phyloP scores from a whole-genome alignment of 164 flowering plant genomes.

The Euptelea pleiosperma region DNA sequence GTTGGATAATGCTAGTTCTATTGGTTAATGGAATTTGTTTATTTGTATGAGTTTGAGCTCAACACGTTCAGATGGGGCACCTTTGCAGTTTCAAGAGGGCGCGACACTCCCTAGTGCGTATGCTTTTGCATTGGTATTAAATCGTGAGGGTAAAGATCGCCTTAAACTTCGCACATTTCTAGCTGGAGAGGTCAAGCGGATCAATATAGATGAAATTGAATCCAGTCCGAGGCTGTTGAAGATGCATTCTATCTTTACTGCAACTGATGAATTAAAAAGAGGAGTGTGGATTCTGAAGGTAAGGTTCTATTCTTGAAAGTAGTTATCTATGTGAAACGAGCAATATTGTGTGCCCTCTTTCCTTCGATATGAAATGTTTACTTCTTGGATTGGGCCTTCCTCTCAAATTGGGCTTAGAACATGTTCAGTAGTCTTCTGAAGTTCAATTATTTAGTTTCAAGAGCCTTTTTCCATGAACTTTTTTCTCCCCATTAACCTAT shows the following conservation, averaged over 20 bases:
- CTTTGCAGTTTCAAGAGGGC: conserved; percentile 55
- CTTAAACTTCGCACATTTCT: conserved; percentile 63
- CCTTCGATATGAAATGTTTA: not conserved
- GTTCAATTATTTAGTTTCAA: too few species aligned
- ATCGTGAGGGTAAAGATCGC: conserved; percentile 38
- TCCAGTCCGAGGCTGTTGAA: conserved; percentile 41
- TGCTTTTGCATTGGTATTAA: conserved; percentile 86
- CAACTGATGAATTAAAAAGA: conserved; percentile 33
- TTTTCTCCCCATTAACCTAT: too few species aligned
- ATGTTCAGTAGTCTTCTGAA: too few species aligned
- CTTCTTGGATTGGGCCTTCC: not conserved
- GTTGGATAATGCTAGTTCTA: too few species aligned
- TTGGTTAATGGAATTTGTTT: not conserved
- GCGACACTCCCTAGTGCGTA: conserved; percentile 43
- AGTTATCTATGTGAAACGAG: not conserved
- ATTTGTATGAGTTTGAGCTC: not conserved
- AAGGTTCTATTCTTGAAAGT: conserved; percentile 8
- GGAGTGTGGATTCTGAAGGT: conserved; percentile 63
- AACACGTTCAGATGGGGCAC: conserved; percentile 1
- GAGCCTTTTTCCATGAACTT: too few species aligned
- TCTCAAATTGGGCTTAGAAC: too few species aligned
- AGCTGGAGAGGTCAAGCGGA: conserved; percentile 50
- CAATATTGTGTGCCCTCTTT: not conserved
- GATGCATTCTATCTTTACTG: conserved; percentile 44
- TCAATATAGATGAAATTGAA: conserved; percentile 32